Base-by-base conservation (phyloP, 2,329 filamentous ascomycete species). In the Lasiodiplodia sp. region DNA sequence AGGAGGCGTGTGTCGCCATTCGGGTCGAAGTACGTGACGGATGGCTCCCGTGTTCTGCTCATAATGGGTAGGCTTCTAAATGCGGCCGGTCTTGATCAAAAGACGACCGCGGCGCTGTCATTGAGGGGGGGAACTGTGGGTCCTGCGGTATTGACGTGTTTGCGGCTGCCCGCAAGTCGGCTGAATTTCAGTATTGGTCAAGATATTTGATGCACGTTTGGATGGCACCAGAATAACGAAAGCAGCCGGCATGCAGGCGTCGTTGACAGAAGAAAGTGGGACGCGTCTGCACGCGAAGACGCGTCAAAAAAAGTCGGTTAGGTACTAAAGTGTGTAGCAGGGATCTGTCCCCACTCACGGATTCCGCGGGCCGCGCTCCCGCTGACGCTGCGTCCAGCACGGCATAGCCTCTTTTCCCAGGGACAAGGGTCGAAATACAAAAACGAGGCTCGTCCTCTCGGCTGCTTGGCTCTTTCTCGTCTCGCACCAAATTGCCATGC, bases 1-100 rank as follows among this genome's bases (percentile, higher is more conserved):
- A 66, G 31, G 25, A 66, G 63, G 6, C 38, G 51, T 4, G 51
- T 18, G 37, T 66, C 63, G 37, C 63, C 55, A 23, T 58, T 25
- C 3, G 18, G n/a, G 28, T 38, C 31, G n/a, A 57, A 57, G 55
- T 57, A 57, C 8, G 34, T 38, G 31, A 40, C 16, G 23, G 51
- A 28, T 18, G 23, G 23, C 11, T 18, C 12, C 14, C 11, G 8
- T 21, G 6, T 47, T 47, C 18, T n/a, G 44, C 18, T 47, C 44
- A 47, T 47, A 8, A 7, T 21, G n/a, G n/a, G n/a, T 16, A 11
- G 18, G 18, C 7, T 47, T 10, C 3, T 16, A 47, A 47, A 21
- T 21, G 18, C 44, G 7, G 18, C 12, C 18, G n/a, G 10, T 10
- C 44, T 47, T n/a, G 44, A 4, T 44, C 40, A 44, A 44, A 18